Base-by-base conservation (phyloP, 176 grass and related monocot genomes). In the Secale cereale region DNA sequence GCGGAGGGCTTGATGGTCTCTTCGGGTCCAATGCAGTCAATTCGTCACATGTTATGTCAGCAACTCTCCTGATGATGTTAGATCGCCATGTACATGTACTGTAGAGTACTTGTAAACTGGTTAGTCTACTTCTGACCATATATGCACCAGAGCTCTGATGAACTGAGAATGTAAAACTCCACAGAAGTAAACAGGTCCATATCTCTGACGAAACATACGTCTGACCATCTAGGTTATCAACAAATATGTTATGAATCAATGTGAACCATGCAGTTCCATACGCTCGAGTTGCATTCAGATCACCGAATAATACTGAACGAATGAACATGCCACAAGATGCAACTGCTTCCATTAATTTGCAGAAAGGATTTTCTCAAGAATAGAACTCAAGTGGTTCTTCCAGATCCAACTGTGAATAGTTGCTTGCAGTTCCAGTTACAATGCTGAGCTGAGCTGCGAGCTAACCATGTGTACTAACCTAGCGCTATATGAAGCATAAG, bases 381-480 rank as follows among this genome's bases (percentile, higher is more conserved):
- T 19, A 70, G 45, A 85, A 31, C 83, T 22, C 7, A 78, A 37
- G n/a, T 78, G 30, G 16, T 66, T 85, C 45, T 48, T 87, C 63
- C 60, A 74, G 27, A 83, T 20, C 35, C 43, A 87, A 48, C 32
- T 13, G 26, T 29, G 9, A 48, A 60, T 7, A 12, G 2, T 69
- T 78, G 74, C 46, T 70, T 85, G 69, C 74, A 14, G 74, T 79
- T 86, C 82, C 75, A 43, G 50, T 77, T 81, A 85, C 36, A 87
- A 70, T 70, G 76, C 62, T 39, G 20, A 84, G 45, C 41, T 46
- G 45, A 17, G 62, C 25, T 39, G 2, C 40, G 62, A 74, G 39
- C 81, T 87, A 85, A 64, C 60, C 60, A 60, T 71, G 56, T 76
- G 37, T 76, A 80, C 77, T 81, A 85, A 14, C 62, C 77, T 88